Evolutionary conservation across 352 stramenopile genomes (phyloP), one percentile per base, ranked within the genome.

Genomic region (Phytopythium aichiense): DNA sequence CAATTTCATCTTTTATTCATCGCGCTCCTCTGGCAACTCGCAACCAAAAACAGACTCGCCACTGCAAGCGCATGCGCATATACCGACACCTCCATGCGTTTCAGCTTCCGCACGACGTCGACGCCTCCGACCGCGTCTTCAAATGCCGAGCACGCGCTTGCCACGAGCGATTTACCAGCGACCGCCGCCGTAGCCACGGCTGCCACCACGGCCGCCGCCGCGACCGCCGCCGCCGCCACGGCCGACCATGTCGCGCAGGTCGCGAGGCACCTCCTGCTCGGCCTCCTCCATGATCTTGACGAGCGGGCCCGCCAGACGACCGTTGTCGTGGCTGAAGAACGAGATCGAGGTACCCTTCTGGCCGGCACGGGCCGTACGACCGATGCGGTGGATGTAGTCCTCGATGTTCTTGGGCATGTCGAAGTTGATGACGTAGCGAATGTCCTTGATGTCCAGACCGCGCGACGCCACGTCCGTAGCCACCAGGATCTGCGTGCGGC

Each of bases 401-500:
- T 99, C 98, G 55, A 99, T 97, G 73, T 99, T 99, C 66, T 98
- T 98, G 46, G 97, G 96, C 74, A 99, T 98, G 74, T 99, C 96
- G 69, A 99, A 99, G 81, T 99, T 99, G 55, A 99, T 96, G 18
- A 99, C 97, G 73, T 98, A 98, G 56, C 88, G 84, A 67, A 99
- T 99, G 67, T 99, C 96, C 83, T 99, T 98, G 61, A 99, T 98
- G 77, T 99, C 98, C 28, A 99, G 76, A 73, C 98, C 98, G 68
- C 98, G 90, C 31, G 97, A 98, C n/a, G 98, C 98, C 18, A 99
- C 98, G 80, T 99, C 98, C 0, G 98, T 99, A 9, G 98, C 98
- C 16, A 99, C 92, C 40, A 99, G 73, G 61, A 99, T 90, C 52
- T 96, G 91, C 35, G 81, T 97, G 62, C 92, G 90, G 64, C 96